Conservation (phyloP, 768 basidiomycete species). For the Lentinula sp. region DNA sequence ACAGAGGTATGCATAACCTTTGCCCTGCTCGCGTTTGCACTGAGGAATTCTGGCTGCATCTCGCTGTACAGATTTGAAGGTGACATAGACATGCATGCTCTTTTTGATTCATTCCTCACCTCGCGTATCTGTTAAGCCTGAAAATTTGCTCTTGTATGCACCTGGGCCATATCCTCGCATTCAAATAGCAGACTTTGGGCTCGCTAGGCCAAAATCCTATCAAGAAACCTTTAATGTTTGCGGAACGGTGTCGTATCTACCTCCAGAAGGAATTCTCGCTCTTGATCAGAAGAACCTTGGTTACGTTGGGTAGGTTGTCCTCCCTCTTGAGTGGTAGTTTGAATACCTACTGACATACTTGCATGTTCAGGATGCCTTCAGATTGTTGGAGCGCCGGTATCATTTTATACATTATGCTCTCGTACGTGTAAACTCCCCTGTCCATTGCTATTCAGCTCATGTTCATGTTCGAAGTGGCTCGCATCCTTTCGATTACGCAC, state of each 20-base stretch:
- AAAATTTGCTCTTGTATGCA: slow-evolving; percentile 72
- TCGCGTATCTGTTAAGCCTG: slow-evolving; percentile 43
- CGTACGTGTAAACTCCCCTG: slow-evolving; percentile 39
- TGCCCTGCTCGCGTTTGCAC: neutral
- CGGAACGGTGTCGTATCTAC: slow-evolving; percentile 83
- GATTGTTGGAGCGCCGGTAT: slow-evolving; percentile 89
- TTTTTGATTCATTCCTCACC: neutral
- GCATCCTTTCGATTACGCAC: slow-evolving; percentile 72
- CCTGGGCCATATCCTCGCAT: slow-evolving; percentile 86
- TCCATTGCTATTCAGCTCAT: neutral
- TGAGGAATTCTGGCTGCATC: neutral
- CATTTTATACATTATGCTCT: slow-evolving; percentile 77
- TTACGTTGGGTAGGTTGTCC: slow-evolving; percentile 42
- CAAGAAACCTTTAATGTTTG: slow-evolving; percentile 84
- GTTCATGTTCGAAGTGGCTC: slow-evolving; percentile 41
- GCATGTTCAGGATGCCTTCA: slow-evolving; percentile 61
- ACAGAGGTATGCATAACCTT: slow-evolving; percentile 52
- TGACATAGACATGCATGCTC: slow-evolving; percentile 13
- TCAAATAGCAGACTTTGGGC: slow-evolving; percentile 82
- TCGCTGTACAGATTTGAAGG: slow-evolving; percentile 55
- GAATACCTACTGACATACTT: neutral
- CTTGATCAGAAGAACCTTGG: slow-evolving; percentile 68
- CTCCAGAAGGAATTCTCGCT: slow-evolving; percentile 79
- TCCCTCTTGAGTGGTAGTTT: neutral
- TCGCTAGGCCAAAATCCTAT: slow-evolving; percentile 71